Evolutionary conservation across 2,329 filamentous ascomycete genomes (phyloP).

Genomic region (Fusarium burgessii): DNA sequence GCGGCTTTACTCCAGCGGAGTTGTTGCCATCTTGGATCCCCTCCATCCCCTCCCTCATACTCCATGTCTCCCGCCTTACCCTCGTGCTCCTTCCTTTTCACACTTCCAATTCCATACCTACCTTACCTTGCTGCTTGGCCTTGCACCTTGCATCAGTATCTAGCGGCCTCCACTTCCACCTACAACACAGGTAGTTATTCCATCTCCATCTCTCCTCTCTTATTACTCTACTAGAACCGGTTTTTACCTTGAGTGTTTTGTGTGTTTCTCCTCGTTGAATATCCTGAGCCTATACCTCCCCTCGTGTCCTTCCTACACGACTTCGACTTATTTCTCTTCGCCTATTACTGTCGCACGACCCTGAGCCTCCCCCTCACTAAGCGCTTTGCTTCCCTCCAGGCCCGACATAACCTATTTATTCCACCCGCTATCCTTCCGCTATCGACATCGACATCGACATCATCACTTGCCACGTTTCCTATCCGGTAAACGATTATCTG

Average conservation of each 20-base stretch:
- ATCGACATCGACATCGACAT: conserved; percentile 14
- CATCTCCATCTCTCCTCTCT: conserved; percentile 20
- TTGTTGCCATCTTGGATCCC: conserved; percentile 1
- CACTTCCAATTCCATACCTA: not conserved
- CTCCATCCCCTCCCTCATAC: not conserved
- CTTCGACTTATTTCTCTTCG: conserved; percentile 17
- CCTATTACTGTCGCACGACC: conserved; percentile 33
- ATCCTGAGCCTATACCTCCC: not conserved
- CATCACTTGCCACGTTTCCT: conserved; percentile 2
- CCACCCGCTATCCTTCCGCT: conserved; percentile 13
- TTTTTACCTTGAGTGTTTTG: conserved; percentile 2
- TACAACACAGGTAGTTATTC: conserved; percentile 24
- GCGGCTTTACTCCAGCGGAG: conserved; percentile 3
- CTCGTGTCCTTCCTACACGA: conserved; percentile 7
- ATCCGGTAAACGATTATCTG: conserved; percentile 18
- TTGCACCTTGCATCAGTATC: conserved; percentile 12
- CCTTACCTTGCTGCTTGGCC: not conserved
- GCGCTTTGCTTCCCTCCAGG: conserved; percentile 30
- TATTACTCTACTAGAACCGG: conserved; percentile 7
- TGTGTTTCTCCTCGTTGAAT: not conserved
- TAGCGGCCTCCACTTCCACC: conserved; percentile 36
- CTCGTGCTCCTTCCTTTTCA: conserved; percentile 17
- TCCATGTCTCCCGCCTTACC: not conserved
- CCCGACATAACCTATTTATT: conserved; percentile 31
- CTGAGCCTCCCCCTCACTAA: conserved; percentile 37